Base-by-base conservation (phyloP, 202 grass and related monocot species). In the Schoenoplectus triqueter region DNA sequence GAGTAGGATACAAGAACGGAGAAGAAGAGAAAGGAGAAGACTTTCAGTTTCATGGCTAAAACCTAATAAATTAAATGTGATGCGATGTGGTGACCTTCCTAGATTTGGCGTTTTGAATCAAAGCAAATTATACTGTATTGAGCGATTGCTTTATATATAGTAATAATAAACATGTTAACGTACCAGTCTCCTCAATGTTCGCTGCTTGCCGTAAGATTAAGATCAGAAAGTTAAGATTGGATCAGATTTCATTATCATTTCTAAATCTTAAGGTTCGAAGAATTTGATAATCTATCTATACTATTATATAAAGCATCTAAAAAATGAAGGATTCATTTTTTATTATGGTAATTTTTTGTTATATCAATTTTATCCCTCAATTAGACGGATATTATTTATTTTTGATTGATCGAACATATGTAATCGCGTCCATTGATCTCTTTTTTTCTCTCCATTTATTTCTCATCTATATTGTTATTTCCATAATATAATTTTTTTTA, bases 11-110 rank as follows among this genome's bases (percentile, higher is more conserved):
- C 40, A 20, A 66, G 6, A 49, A 66, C 2, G 10, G n/a, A 65
- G 60, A 81, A 50, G 60, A 81, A 66, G 60, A 57, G 13, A 41
- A 78, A 59, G 6, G 52, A n/a, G 74, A 60, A 59, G 2, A 10
- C 14, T n/a, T 22, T 42, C 4, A 42, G 21, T 42, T 78, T 60
- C 74, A 78, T 78, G 51, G 52, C 52, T 41, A 42, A 40, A 2
- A 60, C 52, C 54, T 59, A 4, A 31, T 39, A 78, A 59, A 40
- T 78, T 41, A 15, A 6, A 2, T 41, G 52, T 78, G 73, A 78
- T 78, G 20, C 41, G 10, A 78, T 6, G 59, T 6, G 45, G 5
- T 6, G 15, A 72, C 5, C 68, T 48, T 13, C 1, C 69, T 78
- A 57, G 52, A 78, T n/a, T 41, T 78, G 22, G 6, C 10, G 11